phyloP scores from a whole-genome alignment of 2,329 filamentous ascomycete species.

The Fusarium decemcellulare region DNA sequence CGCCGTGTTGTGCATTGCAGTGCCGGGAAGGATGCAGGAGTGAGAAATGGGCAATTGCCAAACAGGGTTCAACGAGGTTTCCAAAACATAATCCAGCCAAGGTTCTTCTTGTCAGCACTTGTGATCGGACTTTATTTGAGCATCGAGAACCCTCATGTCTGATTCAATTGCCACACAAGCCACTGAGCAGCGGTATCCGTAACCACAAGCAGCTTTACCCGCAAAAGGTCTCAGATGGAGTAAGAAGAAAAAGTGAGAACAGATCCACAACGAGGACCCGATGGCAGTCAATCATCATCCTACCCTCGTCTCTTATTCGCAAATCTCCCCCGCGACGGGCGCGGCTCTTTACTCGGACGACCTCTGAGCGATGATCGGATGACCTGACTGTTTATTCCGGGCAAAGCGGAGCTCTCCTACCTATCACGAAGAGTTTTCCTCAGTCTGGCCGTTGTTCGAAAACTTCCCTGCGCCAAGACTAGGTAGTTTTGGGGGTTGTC shows the following conservation, averaged over 20 bases:
- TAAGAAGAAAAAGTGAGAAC: too few relatives aligned
- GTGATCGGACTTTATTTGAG: neutral
- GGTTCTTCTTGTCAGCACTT: neutral
- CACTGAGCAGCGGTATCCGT: too few relatives aligned
- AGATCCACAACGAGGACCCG: neutral
- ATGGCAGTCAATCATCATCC: neutral
- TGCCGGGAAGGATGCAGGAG: constrained; percentile 11
- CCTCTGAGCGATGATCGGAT: constrained; percentile 30
- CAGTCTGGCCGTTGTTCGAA: constrained; percentile 5
- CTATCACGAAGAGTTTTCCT: constrained; percentile 17
- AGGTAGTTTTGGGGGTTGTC: constrained; percentile 35
- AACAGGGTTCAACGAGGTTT: constrained; percentile 10
- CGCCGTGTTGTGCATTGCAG: constrained; percentile 23
- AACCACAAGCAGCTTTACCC: neutral
- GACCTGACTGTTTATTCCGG: constrained; percentile 22
- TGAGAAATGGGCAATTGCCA: constrained; percentile 1
- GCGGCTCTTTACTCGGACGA: neutral
- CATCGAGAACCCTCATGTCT: too few relatives aligned
- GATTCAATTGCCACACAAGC: too few relatives aligned
- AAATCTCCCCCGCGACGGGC: neutral
- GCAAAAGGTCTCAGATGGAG: neutral
- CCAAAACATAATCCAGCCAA: neutral
- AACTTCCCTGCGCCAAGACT: constrained; percentile 29
- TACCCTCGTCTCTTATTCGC: neutral
- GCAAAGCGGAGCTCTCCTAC: constrained; percentile 27